Evolutionary conservation across 2,329 filamentous ascomycete species (phyloP).

Genomic region (Xylariaceae sp.): DNA sequence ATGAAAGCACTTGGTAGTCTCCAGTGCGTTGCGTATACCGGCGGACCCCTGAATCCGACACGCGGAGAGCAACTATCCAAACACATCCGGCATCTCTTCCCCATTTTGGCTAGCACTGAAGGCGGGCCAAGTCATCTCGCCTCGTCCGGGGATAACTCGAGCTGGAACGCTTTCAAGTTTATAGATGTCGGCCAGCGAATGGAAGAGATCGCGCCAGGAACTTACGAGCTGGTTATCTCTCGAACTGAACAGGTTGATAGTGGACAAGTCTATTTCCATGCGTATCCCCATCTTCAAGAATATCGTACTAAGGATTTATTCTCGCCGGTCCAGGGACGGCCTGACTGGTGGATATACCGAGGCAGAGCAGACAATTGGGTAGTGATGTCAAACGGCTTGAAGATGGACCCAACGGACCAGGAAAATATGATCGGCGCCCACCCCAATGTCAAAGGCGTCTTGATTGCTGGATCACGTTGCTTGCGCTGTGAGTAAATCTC

Average conservation of each 20-base stretch:
- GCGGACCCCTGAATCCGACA: conserved; percentile 19
- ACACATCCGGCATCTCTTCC: conserved; percentile 13
- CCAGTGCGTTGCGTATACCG: conserved; percentile 18
- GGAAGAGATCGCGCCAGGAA: conserved; percentile 15
- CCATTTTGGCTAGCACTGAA: conserved; percentile 25
- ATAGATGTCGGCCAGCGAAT: conserved; percentile 25
- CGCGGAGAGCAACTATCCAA: conserved; percentile 21
- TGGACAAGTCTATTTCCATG: conserved; percentile 2
- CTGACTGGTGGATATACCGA: conserved; percentile 43
- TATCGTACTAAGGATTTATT: conserved; percentile 42
- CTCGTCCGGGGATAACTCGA: conserved; percentile 13
- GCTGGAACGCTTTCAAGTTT: conserved; percentile 29
- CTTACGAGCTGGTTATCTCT: conserved; percentile 21
- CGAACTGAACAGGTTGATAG: conserved; percentile 8
- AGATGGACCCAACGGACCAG: conserved; percentile 42
- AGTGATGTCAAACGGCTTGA: conserved; percentile 44
- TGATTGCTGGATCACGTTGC: conserved; percentile 15
- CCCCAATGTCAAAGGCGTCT: conserved; percentile 9
- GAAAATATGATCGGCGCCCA: conserved; percentile 40
- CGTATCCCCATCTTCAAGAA: conserved; percentile 38
- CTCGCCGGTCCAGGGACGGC: conserved; percentile 37
- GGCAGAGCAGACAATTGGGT: conserved; percentile 46
- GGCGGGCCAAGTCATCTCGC: conserved; percentile 11
- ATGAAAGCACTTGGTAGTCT: conserved; percentile 17
- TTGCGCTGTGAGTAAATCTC: background rate